phyloP scores from a whole-genome alignment of 495 filamentous ascomycete genomes.

The Viridothelium virens region DNA sequence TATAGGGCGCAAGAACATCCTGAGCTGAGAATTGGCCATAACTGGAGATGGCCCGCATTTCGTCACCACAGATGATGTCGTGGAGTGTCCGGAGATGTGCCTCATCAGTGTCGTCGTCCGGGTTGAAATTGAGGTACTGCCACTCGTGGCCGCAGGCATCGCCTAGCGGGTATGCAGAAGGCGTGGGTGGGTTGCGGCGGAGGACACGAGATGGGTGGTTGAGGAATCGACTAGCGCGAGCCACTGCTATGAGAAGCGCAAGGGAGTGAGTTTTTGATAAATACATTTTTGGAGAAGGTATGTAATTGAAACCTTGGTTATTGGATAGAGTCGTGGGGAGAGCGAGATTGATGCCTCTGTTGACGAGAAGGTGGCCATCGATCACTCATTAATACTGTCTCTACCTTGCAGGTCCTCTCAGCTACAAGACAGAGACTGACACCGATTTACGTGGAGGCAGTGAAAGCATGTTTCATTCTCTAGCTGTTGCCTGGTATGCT shows the following conservation, averaged over 20 bases:
- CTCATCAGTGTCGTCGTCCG: constrained; percentile 9
- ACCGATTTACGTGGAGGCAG: constrained; percentile 4
- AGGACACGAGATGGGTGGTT: constrained; percentile 8
- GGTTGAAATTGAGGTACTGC: constrained; percentile 14
- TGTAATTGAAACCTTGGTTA: background rate
- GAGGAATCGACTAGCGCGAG: background rate
- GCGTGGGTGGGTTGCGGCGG: constrained; percentile 11
- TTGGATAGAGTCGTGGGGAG: constrained; percentile 6
- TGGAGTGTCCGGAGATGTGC: constrained; percentile 11
- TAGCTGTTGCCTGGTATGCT: background rate
- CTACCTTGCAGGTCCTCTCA: constrained; percentile 11
- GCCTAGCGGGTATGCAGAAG: constrained; percentile 8
- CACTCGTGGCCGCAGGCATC: constrained; percentile 14
- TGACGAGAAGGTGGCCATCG: background rate
- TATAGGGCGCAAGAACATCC: constrained; percentile 12
- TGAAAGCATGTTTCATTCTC: background rate
- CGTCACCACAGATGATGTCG: constrained; percentile 7
- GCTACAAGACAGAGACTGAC: constrained; percentile 8
- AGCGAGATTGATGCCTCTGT: constrained; percentile 10
- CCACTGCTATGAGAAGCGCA: constrained; percentile 13
- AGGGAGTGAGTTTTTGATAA: background rate
- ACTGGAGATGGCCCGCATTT: constrained; percentile 13
- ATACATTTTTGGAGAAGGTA: constrained; percentile 12
- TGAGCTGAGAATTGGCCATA: constrained; percentile 11
- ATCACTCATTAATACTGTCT: constrained; percentile 8